phyloP scores from a whole-genome alignment of 106 monocot genomes.

The Allium sativum region DNA sequence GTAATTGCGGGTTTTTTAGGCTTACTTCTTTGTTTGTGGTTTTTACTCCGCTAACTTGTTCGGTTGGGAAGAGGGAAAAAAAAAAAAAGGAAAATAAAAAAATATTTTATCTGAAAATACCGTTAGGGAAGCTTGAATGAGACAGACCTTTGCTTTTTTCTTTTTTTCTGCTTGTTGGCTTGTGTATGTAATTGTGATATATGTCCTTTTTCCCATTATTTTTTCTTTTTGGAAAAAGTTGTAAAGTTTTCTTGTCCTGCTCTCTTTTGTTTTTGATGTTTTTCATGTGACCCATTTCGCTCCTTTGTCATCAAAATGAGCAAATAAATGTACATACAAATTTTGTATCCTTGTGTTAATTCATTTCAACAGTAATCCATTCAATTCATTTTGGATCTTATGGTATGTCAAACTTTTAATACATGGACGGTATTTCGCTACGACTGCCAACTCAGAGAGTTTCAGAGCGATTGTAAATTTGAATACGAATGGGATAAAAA shows the following conservation, averaged over 20 bases:
- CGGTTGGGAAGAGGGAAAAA: not conserved
- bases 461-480: too few species aligned
- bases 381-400: too few species aligned
- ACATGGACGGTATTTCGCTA: too few species aligned
- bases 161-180: slow-evolving; percentile 8
- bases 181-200: slow-evolving; percentile 14
- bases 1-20: too few species aligned
- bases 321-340: too few species aligned
- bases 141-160: slow-evolving; percentile 6
- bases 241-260: slow-evolving; percentile 7
- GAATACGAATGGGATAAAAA: too few species aligned
- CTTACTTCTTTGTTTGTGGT: too few species aligned
- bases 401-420: too few species aligned
- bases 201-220: not conserved
- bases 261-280: not conserved
- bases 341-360: too few species aligned
- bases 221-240: slow-evolving; percentile 2
- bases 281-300: not conserved
- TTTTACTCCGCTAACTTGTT: slow-evolving; percentile 2
- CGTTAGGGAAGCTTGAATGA: not conserved
- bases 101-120: slow-evolving; percentile 1
- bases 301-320: too few species aligned
- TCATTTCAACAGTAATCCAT: too few species aligned
- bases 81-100: not conserved
- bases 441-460: too few species aligned